phyloP scores from a whole-genome alignment of 2,329 filamentous ascomycete genomes.

The Leptosphaerulina australis region DNA sequence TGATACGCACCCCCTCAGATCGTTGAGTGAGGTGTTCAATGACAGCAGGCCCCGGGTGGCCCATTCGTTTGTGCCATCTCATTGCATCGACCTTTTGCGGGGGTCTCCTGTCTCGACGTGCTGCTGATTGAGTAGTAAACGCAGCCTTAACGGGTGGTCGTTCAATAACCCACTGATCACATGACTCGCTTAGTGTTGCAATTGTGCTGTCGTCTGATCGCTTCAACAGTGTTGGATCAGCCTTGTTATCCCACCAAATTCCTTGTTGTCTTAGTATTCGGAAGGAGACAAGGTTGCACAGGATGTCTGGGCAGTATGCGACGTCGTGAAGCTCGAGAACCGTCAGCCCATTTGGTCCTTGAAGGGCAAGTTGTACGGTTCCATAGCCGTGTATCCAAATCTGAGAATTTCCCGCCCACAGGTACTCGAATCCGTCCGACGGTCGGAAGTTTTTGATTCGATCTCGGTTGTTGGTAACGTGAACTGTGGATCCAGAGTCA shows the following conservation, averaged over 20 bases:
- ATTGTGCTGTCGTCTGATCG: background rate
- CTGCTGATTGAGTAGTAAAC: too few relatives aligned
- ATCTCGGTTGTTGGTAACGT: too few relatives aligned
- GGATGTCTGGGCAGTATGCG: background rate
- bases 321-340: background rate
- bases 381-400: background rate
- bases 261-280: background rate
- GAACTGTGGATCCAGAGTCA: too few relatives aligned
- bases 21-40: background rate
- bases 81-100: background rate
- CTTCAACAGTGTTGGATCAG: background rate
- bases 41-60: background rate
- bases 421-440: too few relatives aligned
- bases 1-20: constrained; percentile 1
- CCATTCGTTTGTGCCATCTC: background rate
- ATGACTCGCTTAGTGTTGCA: background rate
- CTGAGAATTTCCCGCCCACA: background rate
- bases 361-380: background rate
- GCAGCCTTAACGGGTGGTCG: too few relatives aligned
- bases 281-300: background rate
- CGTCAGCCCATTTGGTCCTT: background rate
- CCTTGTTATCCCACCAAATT: background rate
- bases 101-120: too few relatives aligned
- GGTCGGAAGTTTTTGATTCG: background rate
- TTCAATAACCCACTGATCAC: background rate